Conservation (phyloP, 192 early-diverging fungal genomes). For the Entrophospora sp. region DNA sequence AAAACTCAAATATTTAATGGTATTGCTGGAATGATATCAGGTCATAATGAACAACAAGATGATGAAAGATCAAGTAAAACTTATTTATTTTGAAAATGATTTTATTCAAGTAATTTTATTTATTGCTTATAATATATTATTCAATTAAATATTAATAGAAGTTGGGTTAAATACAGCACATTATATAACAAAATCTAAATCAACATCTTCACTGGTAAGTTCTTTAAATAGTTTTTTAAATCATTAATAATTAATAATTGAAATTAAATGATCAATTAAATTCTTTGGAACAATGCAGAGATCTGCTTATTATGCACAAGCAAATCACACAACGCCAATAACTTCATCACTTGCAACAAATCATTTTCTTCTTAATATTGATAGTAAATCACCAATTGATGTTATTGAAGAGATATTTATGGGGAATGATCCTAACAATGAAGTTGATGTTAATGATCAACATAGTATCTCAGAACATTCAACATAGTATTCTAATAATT, state of each 20-base stretch:
- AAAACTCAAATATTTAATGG: conserved; percentile 23
- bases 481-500: no score
- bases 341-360: background rate
- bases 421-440: no score
- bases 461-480: no score
- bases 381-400: no score
- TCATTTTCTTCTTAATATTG: background rate
- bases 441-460: no score
- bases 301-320: no score
- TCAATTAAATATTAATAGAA: background rate
- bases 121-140: background rate
- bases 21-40: conserved; percentile 5
- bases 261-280: background rate
- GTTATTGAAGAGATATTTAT: no score
- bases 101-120: background rate
- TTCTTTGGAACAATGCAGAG: no score
- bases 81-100: background rate
- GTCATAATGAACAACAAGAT: background rate
- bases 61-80: conserved; percentile 5
- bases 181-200: background rate
- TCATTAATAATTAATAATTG: background rate
- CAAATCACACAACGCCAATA: background rate
- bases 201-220: background rate
- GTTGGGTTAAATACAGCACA: background rate
- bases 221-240: background rate